Percentiles rank a stretch among this genome's conserved stretches.
Conservation (phyloP, 768 basidiomycete species). For the Macrolepiota dolichaula region DNA sequence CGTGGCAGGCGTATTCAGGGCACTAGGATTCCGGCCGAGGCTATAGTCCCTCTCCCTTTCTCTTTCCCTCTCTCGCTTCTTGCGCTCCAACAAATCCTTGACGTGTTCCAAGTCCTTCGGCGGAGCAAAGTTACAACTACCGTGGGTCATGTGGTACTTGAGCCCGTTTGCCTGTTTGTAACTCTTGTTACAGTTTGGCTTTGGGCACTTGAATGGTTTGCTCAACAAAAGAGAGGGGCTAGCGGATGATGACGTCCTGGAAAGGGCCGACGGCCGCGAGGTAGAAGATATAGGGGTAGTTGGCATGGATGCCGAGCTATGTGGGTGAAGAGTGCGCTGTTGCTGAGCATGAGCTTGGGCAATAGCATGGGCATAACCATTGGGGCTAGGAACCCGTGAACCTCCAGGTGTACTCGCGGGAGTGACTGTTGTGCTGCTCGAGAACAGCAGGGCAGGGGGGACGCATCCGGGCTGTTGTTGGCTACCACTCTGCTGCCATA, state of each 20-base stretch:
- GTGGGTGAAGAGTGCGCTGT: constrained; percentile 17
- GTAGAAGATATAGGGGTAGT: constrained; percentile 17
- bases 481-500: constrained; percentile 11
- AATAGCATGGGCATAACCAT: constrained; percentile 9
- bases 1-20: constrained; percentile 1
- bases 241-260: constrained; percentile 27
- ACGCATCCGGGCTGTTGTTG: constrained; percentile 42
- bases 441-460: constrained; percentile 64
- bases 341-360: constrained; percentile 17
- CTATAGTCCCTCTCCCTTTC: constrained; percentile 19
- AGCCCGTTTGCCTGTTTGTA: constrained; percentile 96
- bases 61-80: constrained; percentile 38
- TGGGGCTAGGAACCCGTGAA: constrained; percentile 36
- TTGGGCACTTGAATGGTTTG: constrained; percentile 92
- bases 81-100: constrained; percentile 64
- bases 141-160: constrained; percentile 93
- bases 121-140: constrained; percentile 90
- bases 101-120: constrained; percentile 81
- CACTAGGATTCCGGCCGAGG: constrained; percentile 16
- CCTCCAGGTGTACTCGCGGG: constrained; percentile 45
- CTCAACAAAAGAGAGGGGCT: constrained; percentile 62
- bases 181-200: constrained; percentile 91
- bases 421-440: constrained; percentile 29
- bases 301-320: constrained; percentile 14
- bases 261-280: constrained; percentile 9